These are phyloP conservation scores for Samsoniella hepiali DNA, from an alignment of 2,329 filamentous ascomycete genomes.

Conservation along the genomic window DNA sequence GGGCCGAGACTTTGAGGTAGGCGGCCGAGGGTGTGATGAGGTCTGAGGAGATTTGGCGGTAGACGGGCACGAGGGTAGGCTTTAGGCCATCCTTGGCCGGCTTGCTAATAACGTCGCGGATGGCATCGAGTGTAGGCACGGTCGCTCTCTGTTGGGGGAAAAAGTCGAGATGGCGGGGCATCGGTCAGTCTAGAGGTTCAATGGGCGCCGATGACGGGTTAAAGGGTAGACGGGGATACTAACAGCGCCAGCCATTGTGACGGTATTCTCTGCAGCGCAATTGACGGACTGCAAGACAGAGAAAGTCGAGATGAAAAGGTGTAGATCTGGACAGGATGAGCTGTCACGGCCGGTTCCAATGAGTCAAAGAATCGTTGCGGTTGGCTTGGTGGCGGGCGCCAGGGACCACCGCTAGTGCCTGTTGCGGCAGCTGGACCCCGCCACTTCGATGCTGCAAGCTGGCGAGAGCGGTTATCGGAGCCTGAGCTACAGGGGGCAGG, in stretches of 20 bases:
- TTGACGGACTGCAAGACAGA: neutral
- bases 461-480: slow-evolving; percentile 14
- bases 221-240: slow-evolving; percentile 17
- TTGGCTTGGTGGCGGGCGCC: neutral
- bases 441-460: neutral
- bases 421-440: neutral
- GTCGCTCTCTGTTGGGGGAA: slow-evolving; percentile 35
- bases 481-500: neutral
- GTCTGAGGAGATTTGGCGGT: slow-evolving; percentile 83
- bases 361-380: neutral
- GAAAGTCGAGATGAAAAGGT: neutral
- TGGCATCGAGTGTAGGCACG: slow-evolving; percentile 45
- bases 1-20: slow-evolving; percentile 84
- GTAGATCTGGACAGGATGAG: neutral
- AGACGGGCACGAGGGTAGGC: slow-evolving; percentile 76
- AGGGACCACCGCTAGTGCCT: slow-evolving; percentile 3
- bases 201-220: neutral
- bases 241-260: slow-evolving; percentile 31
- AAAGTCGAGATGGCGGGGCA: neutral
- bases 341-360: neutral
- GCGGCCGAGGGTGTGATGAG: slow-evolving; percentile 92
- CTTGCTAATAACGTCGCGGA: slow-evolving; percentile 41
- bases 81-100: slow-evolving; percentile 30
- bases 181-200: slow-evolving; percentile 17
- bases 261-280: neutral